Evolutionary conservation across 768 basidiomycete genomes (phyloP).

Genomic region (Lentinus tigrinus): DNA sequence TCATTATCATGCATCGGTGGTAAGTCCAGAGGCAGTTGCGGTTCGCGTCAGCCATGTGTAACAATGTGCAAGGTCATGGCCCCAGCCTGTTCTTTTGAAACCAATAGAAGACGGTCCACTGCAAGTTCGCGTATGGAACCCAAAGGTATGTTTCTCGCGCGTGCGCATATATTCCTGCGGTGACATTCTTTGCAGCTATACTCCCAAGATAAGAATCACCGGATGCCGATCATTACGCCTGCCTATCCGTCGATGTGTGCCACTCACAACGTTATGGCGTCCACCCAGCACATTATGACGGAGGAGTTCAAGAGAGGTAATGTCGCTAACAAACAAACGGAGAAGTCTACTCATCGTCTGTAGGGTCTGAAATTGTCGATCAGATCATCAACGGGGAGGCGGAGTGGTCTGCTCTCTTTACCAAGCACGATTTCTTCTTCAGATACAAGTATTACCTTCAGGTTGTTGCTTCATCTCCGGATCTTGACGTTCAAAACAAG

Average conservation of each 20-base stretch:
- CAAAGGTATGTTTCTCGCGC: slow-evolving; percentile 55
- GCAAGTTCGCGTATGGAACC: slow-evolving; percentile 97
- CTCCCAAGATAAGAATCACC: slow-evolving; percentile 86
- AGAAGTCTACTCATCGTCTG: slow-evolving; percentile 12
- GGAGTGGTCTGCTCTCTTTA: slow-evolving; percentile 89
- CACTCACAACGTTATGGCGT: slow-evolving; percentile 95
- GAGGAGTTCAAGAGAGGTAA: slow-evolving; percentile 92
- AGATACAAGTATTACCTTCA: slow-evolving; percentile 96
- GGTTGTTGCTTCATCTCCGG: slow-evolving; percentile 87
- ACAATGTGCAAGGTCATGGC: slow-evolving; percentile 78
- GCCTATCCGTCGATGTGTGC: slow-evolving; percentile 99
- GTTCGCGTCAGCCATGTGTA: not conserved
- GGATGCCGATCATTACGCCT: slow-evolving; percentile 99
- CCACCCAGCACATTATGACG: slow-evolving; percentile 94
- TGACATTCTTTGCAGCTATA: slow-evolving; percentile 58
- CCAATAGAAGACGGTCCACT: slow-evolving; percentile 95
- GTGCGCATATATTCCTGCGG: not conserved
- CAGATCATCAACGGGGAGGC: slow-evolving; percentile 82
- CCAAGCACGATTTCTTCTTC: slow-evolving; percentile 95
- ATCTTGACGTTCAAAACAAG: slow-evolving; percentile 81
- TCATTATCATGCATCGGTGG: slow-evolving; percentile 98
- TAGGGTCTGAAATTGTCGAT: slow-evolving; percentile 92
- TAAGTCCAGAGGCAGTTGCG: slow-evolving; percentile 34
- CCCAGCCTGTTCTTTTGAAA: slow-evolving; percentile 92
- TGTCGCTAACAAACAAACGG: not conserved